Evolutionary conservation across 306 rosid genomes (phyloP).

Genomic region (Sophora flavescens): DNA sequence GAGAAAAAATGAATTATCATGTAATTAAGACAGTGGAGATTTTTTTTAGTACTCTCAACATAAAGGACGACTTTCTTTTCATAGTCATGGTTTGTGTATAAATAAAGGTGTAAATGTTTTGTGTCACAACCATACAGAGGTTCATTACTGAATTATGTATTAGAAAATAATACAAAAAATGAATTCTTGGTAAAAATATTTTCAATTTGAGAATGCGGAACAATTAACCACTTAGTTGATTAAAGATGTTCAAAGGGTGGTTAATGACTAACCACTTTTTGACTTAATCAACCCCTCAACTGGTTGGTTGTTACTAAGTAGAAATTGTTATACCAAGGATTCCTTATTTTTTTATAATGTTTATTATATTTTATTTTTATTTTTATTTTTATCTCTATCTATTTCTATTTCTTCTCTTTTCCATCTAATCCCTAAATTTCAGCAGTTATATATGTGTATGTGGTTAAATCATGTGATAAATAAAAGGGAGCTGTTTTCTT

Average conservation of each 20-base stretch:
- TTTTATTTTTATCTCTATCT: neutral
- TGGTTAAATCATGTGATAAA: neutral
- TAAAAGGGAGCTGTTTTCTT: neutral
- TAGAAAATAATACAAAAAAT: no score
- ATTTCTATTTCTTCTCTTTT: neutral
- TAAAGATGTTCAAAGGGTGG: no score
- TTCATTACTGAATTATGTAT: neutral
- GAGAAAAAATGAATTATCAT: neutral
- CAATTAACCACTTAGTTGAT: neutral
- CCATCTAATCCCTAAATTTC: neutral
- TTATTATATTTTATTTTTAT: conserved; percentile 5
- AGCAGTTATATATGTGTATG: neutral
- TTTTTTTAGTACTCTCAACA: neutral
- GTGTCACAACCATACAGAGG: neutral
- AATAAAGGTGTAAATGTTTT: neutral
- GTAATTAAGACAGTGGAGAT: neutral
- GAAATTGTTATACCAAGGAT: neutral
- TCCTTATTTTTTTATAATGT: neutral
- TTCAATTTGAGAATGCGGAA: neutral
- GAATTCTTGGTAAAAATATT: neutral
- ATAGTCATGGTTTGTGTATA: neutral
- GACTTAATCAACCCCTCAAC: neutral
- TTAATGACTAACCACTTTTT: no score
- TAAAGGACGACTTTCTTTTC: neutral
- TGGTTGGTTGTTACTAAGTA: neutral